Evolutionary conservation across 805 yeast genomes (phyloP).

Genomic region (Limtongia smithiae): DNA sequence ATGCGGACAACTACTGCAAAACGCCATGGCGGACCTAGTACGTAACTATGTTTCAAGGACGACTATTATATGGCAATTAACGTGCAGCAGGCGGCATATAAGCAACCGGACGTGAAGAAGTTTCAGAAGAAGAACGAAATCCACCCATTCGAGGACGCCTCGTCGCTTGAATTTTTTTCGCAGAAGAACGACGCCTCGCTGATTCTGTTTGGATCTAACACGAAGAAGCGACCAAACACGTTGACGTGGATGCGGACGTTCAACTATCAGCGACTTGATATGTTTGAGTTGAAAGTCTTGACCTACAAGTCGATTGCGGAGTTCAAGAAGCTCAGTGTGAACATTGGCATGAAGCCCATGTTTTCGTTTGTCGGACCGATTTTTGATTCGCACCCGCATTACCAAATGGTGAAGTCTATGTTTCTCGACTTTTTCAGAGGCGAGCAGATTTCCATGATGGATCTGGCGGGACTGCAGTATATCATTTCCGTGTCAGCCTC

Average conservation of each 20-base stretch:
- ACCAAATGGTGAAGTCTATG: slow-evolving; percentile 77
- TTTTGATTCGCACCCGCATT: slow-evolving; percentile 85
- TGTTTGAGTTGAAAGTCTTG: slow-evolving; percentile 80
- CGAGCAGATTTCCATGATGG: slow-evolving; percentile 50
- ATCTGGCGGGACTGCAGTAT: slow-evolving; percentile 92
- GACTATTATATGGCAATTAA: neutral
- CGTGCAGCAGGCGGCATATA: slow-evolving; percentile 35
- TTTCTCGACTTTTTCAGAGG: slow-evolving; percentile 88
- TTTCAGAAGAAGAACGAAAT: slow-evolving; percentile 85
- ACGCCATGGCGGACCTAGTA: slow-evolving; percentile 75
- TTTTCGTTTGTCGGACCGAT: slow-evolving; percentile 88
- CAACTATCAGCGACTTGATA: slow-evolving; percentile 84
- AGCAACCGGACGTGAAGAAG: slow-evolving; percentile 85
- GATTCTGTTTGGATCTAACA: slow-evolving; percentile 70
- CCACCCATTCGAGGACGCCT: slow-evolving; percentile 87
- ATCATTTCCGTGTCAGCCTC: slow-evolving; percentile 76
- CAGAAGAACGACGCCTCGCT: slow-evolving; percentile 92
- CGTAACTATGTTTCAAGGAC: neutral
- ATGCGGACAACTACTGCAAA: slow-evolving; percentile 74
- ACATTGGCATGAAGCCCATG: slow-evolving; percentile 90
- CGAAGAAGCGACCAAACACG: slow-evolving; percentile 90
- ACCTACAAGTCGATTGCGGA: slow-evolving; percentile 70
- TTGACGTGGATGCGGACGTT: slow-evolving; percentile 85
- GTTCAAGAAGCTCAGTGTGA: slow-evolving; percentile 64
- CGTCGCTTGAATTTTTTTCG: slow-evolving; percentile 82